Base-by-base conservation (phyloP, 768 basidiomycete genomes). In the Leccinum subtestaceum region DNA sequence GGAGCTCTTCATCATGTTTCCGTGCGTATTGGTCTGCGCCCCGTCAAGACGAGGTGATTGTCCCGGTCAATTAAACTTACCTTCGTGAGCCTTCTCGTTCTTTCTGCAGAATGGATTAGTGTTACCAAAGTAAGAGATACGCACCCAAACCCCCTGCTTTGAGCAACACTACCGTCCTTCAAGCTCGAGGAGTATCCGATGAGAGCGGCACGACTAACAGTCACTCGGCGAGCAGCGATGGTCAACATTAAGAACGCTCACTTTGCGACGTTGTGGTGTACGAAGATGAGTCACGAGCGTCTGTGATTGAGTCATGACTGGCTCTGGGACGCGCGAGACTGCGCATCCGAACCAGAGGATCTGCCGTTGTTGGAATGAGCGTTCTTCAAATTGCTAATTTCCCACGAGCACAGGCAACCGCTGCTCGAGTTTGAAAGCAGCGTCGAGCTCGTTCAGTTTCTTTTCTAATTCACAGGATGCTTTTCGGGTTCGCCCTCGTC, bases 41-140 rank as follows among this genome's bases (percentile, higher is more conserved):
- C 27, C 25, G 60, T 65, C 15, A 65, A 17, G 38, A 53, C 7
- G 7, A 21, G 47, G 7, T 4, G 15, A 5, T 10, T 21, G 38
- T 54, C 15, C 25, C n/a, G 23, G 7, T 15, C n/a, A 13, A 11
- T 69, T 59, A 23, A 65, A 31, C 59, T 47, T 12, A 78, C 82
- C 79, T 75, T 91, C 88, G 53, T 88, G 81, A 19, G 88, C 89
- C 68, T 81, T 85, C 72, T 90, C 89, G 73, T 83, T 89, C 73
- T 84, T 84, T 66, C 89, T 91, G 70, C 13, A 31, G 11, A 23
- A 6, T 9, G 12, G 52, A 27, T 69, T 23, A 56, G 29, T 23
- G 15, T 38, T 5, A n/a, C 23, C n/a, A 3, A 43, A n/a, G 17
- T 25, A n/a, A 49, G 23, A 25, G 7, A 49, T 19, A 60, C 79